Conservation (phyloP, 192 early-diverging fungal species). For the Coemansia sp. region DNA sequence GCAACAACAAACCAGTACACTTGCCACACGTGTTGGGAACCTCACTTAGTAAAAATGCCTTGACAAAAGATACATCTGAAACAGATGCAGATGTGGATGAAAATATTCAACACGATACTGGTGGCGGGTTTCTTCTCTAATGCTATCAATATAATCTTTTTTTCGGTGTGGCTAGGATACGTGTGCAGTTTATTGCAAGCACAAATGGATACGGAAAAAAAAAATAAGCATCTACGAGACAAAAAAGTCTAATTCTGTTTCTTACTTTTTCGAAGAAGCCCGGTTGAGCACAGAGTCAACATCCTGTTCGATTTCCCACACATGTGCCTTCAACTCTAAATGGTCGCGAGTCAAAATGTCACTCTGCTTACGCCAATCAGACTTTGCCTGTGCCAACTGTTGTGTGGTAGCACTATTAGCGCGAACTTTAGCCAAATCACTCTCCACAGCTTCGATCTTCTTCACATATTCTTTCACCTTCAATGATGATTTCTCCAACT, state of each 20-base stretch:
- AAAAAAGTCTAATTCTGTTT: background rate
- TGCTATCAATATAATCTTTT: background rate
- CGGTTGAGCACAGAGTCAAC: conserved; percentile 40
- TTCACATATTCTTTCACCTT: conserved; percentile 74
- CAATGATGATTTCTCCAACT: conserved; percentile 72
- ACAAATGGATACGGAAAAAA: background rate
- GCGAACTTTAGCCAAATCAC: conserved; percentile 59
- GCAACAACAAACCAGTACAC: background rate
- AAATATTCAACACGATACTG: conserved; percentile 7
- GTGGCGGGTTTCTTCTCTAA: conserved; percentile 19
- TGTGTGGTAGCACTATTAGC: conserved; percentile 61
- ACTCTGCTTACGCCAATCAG: conserved; percentile 55
- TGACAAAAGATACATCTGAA: background rate
- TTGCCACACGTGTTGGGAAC: background rate
- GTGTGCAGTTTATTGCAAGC: conserved; percentile 1
- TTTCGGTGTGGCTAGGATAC: background rate
- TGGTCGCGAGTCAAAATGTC: conserved; percentile 78
- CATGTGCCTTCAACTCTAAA: conserved; percentile 78
- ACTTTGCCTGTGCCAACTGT: conserved; percentile 45
- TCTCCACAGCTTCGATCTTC: conserved; percentile 76
- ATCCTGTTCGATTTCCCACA: conserved; percentile 66
- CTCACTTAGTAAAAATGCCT: background rate
- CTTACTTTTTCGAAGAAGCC: conserved; percentile 13
- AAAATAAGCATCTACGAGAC: background rate
- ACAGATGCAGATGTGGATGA: background rate